Percentiles rank a stretch among this genome's conserved stretches.
Evolutionary conservation across 805 yeast genomes (phyloP).

Genomic region (Lipomyces lipofer): DNA sequence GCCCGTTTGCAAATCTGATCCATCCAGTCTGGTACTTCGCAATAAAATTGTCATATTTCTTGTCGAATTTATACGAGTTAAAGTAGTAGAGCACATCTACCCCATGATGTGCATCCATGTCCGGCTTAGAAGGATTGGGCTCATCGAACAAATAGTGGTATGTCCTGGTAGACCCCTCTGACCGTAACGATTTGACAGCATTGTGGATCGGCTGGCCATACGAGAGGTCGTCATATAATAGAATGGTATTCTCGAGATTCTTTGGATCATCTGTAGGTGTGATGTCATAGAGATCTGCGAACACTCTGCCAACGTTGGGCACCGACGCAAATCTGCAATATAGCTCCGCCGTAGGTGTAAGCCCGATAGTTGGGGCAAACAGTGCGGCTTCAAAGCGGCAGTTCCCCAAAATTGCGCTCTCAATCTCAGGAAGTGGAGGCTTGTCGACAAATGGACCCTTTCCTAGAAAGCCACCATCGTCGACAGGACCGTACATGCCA

Average conservation of each 20-base stretch:
- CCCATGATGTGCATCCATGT: slow-evolving; percentile 39
- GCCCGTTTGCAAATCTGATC: slow-evolving; percentile 34
- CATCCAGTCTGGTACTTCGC: slow-evolving; percentile 35
- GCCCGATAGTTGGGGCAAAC: slow-evolving; percentile 25
- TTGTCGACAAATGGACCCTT: slow-evolving; percentile 20
- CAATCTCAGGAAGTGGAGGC: slow-evolving; percentile 22
- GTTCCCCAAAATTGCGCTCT: slow-evolving; percentile 36
- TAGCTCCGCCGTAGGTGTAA: slow-evolving; percentile 18
- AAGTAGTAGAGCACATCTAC: slow-evolving; percentile 40
- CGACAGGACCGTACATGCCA: slow-evolving; percentile 35
- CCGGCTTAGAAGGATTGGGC: slow-evolving; percentile 36
- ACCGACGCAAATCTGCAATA: slow-evolving; percentile 13
- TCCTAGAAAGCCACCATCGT: slow-evolving; percentile 36
- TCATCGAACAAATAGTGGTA: slow-evolving; percentile 39
- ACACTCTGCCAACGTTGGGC: slow-evolving; percentile 14
- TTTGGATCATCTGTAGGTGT: slow-evolving; percentile 6
- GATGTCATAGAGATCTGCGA: slow-evolving; percentile 19
- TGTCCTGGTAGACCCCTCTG: slow-evolving; percentile 25
- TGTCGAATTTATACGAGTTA: slow-evolving; percentile 34
- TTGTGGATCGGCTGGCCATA: slow-evolving; percentile 28
- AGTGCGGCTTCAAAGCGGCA: slow-evolving; percentile 35
- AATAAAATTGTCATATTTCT: slow-evolving; percentile 25
- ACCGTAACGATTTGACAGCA: slow-evolving; percentile 26
- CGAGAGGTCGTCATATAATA: slow-evolving; percentile 28
- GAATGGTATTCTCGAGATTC: slow-evolving; percentile 9